Evolutionary conservation across 495 filamentous ascomycete genomes (phyloP).

Genomic region (Parathielavia appendiculata): DNA sequence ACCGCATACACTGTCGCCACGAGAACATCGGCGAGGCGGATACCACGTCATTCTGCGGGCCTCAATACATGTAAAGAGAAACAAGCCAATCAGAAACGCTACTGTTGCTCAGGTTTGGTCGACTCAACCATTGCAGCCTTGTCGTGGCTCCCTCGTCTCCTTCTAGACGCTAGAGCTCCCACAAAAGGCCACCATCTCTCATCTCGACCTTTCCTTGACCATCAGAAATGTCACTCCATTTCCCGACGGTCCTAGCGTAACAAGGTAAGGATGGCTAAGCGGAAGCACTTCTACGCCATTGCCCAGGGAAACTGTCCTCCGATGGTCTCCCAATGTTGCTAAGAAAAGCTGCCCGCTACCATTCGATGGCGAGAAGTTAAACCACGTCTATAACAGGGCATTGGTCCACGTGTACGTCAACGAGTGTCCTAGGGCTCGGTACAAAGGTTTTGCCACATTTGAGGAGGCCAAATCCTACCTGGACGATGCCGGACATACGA

Average conservation of each 20-base stretch:
- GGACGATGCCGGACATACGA: not conserved
- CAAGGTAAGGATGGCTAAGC: not conserved
- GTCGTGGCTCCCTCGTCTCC: no score
- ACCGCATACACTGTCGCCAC: no score
- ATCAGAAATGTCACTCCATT: not conserved
- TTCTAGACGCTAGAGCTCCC: no score
- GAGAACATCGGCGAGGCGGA: no score
- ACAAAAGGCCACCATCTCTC: no score
- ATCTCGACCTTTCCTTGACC: not conserved
- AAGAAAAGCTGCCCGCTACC: not conserved
- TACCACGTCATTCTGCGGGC: no score
- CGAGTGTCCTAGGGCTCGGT: not conserved
- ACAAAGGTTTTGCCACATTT: not conserved
- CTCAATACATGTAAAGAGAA: no score
- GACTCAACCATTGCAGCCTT: no score
- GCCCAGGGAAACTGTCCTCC: not conserved
- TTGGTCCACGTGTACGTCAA: not conserved
- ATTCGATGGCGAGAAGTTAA: not conserved
- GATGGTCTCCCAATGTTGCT: not conserved
- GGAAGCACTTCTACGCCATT: not conserved
- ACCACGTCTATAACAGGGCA: not conserved
- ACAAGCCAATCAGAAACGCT: no score
- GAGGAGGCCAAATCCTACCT: not conserved
- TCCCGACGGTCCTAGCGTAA: not conserved
- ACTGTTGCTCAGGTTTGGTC: no score